Evolutionary conservation across 768 basidiomycete genomes (phyloP).

Genomic region (Gymnopilus junonius): DNA sequence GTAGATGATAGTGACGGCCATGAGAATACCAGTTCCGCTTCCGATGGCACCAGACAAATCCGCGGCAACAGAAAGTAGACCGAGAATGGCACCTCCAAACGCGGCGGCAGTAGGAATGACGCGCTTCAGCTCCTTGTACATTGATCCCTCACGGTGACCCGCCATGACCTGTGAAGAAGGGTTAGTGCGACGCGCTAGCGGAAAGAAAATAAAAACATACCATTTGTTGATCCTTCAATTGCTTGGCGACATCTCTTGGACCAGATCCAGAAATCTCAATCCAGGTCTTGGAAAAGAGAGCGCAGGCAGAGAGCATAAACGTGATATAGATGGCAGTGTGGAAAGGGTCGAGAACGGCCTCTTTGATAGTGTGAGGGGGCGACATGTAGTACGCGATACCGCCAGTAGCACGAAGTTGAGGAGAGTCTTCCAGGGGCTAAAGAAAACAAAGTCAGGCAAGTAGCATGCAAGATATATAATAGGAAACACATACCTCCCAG

Average conservation of each 20-base stretch:
- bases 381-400: slow-evolving; percentile 99
- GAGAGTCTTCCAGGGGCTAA: slow-evolving; percentile 92
- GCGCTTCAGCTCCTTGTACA: slow-evolving; percentile 99
- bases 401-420: slow-evolving; percentile 87
- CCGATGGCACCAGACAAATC: slow-evolving; percentile 97
- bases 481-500: slow-evolving; percentile 83
- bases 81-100: slow-evolving; percentile 96
- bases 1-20: slow-evolving; percentile 98
- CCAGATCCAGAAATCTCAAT: slow-evolving; percentile 98
- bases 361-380: slow-evolving; percentile 91
- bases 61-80: slow-evolving; percentile 86
- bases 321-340: slow-evolving; percentile 90
- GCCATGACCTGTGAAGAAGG: slow-evolving; percentile 62
- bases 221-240: slow-evolving; percentile 98
- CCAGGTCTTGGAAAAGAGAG: slow-evolving; percentile 99
- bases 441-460: slow-evolving; percentile 4
- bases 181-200: background rate
- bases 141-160: slow-evolving; percentile 93
- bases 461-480: background rate
- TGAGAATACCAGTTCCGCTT: slow-evolving; percentile 93
- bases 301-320: slow-evolving; percentile 94
- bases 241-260: slow-evolving; percentile 95
- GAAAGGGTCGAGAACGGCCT: slow-evolving; percentile 89
- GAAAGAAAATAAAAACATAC: slow-evolving; percentile 41
- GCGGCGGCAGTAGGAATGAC: slow-evolving; percentile 98